These are phyloP conservation scores for Blastocystis sp. DNA, from an alignment of 352 stramenopile species.

Conservation along the genomic window DNA sequence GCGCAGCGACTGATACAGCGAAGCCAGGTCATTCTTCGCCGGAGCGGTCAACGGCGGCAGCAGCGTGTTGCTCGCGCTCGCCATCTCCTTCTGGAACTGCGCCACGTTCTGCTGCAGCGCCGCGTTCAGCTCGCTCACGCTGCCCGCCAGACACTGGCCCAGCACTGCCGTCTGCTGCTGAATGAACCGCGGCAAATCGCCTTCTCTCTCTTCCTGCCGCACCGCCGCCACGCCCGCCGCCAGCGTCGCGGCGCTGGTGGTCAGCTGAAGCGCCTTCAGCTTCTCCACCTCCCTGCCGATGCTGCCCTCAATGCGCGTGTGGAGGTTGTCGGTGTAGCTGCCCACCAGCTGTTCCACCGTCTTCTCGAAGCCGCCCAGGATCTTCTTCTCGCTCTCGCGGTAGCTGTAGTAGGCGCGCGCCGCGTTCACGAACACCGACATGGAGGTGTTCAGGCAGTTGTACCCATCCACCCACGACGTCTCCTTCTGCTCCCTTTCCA, in stretches of 20 bases:
- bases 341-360: not conserved
- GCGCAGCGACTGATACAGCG: not conserved
- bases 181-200: no score
- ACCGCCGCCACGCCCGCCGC: not conserved
- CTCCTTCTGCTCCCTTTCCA: not conserved
- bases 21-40: not conserved
- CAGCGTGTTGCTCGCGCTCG: not conserved
- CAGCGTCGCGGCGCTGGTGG: not conserved
- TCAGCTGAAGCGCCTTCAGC: not conserved
- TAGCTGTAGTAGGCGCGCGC: not conserved
- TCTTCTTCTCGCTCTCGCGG: constrained; percentile 6
- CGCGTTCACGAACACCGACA: not conserved
- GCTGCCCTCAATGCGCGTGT: not conserved
- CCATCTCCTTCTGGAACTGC: not conserved
- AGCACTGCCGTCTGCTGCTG: no score
- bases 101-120: not conserved
- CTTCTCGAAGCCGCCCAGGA: constrained; percentile 1
- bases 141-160: no score
- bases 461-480: not conserved
- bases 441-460: constrained; percentile 4
- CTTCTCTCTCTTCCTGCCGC: no score
- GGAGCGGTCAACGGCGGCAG: not conserved
- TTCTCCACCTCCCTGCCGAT: not conserved
- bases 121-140: not conserved
- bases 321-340: constrained; percentile 13